These are phyloP conservation scores for Phytopythium chamaehyphon DNA, from an alignment of 352 stramenopile genomes.

Conservation along the genomic window DNA sequence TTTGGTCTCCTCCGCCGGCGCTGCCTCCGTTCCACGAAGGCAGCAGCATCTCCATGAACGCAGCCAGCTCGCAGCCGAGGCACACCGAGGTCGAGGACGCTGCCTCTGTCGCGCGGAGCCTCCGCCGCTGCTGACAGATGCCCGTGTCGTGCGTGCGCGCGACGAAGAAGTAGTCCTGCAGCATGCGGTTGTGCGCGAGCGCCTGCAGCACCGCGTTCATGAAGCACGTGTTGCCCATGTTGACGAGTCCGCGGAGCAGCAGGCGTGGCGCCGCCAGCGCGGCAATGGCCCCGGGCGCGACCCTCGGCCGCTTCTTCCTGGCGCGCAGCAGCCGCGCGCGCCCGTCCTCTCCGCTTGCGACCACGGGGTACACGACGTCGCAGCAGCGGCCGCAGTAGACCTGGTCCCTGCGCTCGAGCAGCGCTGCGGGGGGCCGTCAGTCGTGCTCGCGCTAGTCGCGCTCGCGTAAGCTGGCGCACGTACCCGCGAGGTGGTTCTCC, in stretches of 20 bases:
- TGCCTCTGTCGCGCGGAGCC: conserved; percentile 11
- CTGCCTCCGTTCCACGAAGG: conserved; percentile 6
- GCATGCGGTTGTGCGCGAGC: conserved; percentile 61
- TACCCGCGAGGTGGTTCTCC: conserved; percentile 56
- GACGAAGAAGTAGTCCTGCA: conserved; percentile 72
- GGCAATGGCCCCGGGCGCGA: conserved; percentile 1
- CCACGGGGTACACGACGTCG: conserved; percentile 56
- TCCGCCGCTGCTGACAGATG: conserved; percentile 54
- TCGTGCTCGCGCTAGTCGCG: too few relatives aligned
- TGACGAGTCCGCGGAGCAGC: conserved; percentile 56
- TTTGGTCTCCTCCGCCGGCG: background rate
- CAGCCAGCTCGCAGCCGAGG: conserved; percentile 55
- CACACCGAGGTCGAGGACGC: conserved; percentile 26
- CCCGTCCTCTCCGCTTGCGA: conserved; percentile 12
- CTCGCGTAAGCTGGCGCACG: background rate
- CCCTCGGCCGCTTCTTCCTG: conserved; percentile 3
- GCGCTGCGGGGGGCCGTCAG: conserved; percentile 15
- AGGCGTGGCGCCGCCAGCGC: conserved; percentile 16
- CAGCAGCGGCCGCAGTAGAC: conserved; percentile 58
- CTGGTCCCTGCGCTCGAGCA: conserved; percentile 39
- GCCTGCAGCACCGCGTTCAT: conserved; percentile 80
- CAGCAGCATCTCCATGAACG: conserved; percentile 35
- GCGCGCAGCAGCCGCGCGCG: conserved; percentile 10
- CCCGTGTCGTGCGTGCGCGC: conserved; percentile 51
- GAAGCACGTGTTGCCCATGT: conserved; percentile 86